Evolutionary conservation across 2,329 filamentous ascomycete species (phyloP), one percentile per base, ranked within the genome.

Genomic region (Esteya vermicola): DNA sequence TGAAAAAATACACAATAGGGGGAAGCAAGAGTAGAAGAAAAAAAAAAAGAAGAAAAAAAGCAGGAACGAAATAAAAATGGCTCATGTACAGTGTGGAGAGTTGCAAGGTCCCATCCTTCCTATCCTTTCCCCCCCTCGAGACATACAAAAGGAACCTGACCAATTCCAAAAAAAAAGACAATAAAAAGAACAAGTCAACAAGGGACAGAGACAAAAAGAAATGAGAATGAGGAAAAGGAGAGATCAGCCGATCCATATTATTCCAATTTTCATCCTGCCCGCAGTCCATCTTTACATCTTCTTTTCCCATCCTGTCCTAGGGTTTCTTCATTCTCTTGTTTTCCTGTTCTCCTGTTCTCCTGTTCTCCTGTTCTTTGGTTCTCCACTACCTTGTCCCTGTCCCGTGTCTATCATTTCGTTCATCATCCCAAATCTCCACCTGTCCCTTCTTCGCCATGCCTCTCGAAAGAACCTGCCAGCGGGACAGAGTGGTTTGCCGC

Each of bases 81-180:
- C 13, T 38, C 39, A 44, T 42, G 42, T 39, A 39, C 42, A 42
- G 39, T 43, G 44, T 45, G 39, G 41, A 42, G 41, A 45, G 44
- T 42, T 39, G 22, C 28, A 22, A 23, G 22, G n/a, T 28, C 9
- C 36, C 21, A 14, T 16, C 36, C 35, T 4, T 25, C 30, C 25
- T 12, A 13, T 22, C 8, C 25, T 13, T 13, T 26, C 13, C 8
- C 25, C 25, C n/a, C n/a, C n/a, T n/a, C n/a, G n/a, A 18, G 34
- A 36, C 34, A 22, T 21, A 20, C n/a, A n/a, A n/a, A n/a, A n/a
- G n/a, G 6, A 14, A 20, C 31, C 31, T 31, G 23, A 28, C 30
- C 31, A 35, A 33, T 30, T n/a, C 33, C 18, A 26, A 25, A 37
- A 21, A 34, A 12, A n/a, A 7, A 35, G 22, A 26, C n/a, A 31